These are phyloP conservation scores for Hysterangium stoloniferum DNA, from an alignment of 768 basidiomycete genomes.

Conservation along the genomic window DNA sequence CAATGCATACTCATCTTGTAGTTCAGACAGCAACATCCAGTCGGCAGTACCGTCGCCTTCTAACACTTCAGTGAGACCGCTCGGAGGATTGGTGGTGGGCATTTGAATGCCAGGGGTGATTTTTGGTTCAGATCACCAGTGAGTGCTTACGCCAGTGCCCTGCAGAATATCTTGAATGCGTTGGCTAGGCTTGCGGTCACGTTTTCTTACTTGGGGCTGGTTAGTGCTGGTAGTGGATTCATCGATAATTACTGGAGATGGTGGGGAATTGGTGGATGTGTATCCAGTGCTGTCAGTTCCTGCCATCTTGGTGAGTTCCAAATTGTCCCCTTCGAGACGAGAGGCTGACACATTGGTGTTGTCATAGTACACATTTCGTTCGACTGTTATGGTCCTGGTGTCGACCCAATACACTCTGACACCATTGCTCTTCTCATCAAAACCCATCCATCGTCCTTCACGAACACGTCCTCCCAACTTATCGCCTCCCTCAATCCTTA, in stretches of 20 bases:
- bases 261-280: background rate
- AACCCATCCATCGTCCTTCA: constrained; percentile 12
- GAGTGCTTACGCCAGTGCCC: background rate
- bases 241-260: background rate
- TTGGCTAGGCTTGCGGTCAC: background rate
- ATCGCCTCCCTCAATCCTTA: background rate
- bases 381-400: constrained; percentile 12
- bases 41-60: background rate
- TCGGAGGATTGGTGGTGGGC: background rate
- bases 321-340: background rate
- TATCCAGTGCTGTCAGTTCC: background rate
- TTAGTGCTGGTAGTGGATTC: background rate
- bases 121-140: background rate
- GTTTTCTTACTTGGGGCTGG: background rate
- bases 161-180: background rate
- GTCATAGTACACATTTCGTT: constrained; percentile 4
- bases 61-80: background rate
- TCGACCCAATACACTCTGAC: constrained; percentile 16
- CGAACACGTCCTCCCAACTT: constrained; percentile 11
- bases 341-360: background rate
- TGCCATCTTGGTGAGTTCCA: background rate
- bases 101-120: background rate
- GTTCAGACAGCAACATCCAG: background rate
- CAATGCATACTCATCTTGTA: constrained; percentile 2
- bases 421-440: constrained; percentile 3